These are phyloP conservation scores for Nemania diffusa DNA, from an alignment of 2,329 filamentous ascomycete species.

Conservation along the genomic window DNA sequence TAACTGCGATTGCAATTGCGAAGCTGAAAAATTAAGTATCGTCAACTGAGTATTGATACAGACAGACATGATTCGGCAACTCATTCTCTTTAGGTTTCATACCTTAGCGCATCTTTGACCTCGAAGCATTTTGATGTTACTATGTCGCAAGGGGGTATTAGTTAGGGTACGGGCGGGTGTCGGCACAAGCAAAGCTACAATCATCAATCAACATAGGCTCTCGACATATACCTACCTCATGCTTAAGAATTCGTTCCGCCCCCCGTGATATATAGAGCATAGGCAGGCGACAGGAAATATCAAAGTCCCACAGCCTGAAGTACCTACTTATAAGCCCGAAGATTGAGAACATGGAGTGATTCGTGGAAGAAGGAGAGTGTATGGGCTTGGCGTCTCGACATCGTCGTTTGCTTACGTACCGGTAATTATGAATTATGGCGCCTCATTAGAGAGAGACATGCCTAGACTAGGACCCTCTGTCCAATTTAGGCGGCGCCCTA, in stretches of 20 bases:
- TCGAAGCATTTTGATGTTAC: not conserved
- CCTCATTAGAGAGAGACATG: not conserved
- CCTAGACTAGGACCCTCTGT: not conserved
- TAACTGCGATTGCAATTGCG: not conserved
- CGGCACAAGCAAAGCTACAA: not conserved
- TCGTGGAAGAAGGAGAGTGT: constrained; percentile 14
- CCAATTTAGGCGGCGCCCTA: constrained; percentile 34
- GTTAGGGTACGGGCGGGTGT: not conserved
- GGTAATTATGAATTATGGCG: not conserved
- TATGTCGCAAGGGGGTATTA: too few species aligned
- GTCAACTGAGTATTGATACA: not conserved
- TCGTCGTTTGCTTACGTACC: constrained; percentile 1
- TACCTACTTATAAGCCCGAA: constrained; percentile 12
- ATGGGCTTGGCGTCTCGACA: constrained; percentile 20
- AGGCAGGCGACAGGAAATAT: constrained; percentile 9
- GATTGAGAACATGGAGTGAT: constrained; percentile 9
- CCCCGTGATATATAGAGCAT: not conserved
- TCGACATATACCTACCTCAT: not conserved
- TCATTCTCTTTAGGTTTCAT: not conserved
- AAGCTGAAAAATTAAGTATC: not conserved
- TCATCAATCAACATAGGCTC: not conserved
- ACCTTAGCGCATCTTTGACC: not conserved
- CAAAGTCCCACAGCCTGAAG: constrained; percentile 12
- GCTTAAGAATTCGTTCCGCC: not conserved
- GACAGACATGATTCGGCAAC: not conserved